These are phyloP conservation scores for Solanum megistacrolobum DNA, from an alignment of 257 asterid genomes.

Conservation along the genomic window DNA sequence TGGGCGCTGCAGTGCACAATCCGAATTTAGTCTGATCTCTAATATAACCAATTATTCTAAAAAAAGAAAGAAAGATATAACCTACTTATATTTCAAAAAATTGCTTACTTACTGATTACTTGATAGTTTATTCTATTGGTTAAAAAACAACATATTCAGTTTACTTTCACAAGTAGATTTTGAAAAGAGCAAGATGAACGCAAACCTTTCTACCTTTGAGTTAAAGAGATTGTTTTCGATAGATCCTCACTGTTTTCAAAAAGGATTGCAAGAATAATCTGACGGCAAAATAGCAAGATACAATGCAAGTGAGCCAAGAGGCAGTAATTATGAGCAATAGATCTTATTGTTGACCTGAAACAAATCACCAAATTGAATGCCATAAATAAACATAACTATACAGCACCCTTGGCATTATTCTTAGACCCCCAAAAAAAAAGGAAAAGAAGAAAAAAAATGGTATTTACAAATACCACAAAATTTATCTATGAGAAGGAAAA, in stretches of 20 bases:
- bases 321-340: neutral
- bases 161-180: no score
- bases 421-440: neutral
- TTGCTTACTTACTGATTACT: neutral
- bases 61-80: no score
- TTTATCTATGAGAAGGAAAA: neutral
- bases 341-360: neutral
- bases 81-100: neutral
- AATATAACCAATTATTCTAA: neutral
- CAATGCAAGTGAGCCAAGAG: neutral
- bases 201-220: neutral
- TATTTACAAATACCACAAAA: neutral
- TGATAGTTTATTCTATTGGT: neutral
- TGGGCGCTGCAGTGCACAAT: fast-evolving
- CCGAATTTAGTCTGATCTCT: fast-evolving
- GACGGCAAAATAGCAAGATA: neutral
- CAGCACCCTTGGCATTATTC: neutral
- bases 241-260: fast-evolving
- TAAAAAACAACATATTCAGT: neutral
- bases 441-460: neutral
- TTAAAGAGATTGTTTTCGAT: neutral
- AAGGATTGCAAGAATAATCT: neutral
- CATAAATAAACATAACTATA: neutral
- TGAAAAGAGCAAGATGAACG: neutral
- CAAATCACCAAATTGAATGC: neutral